Conservation (phyloP, 148 eudicot genomes). For the Nyssa sinensis region DNA sequence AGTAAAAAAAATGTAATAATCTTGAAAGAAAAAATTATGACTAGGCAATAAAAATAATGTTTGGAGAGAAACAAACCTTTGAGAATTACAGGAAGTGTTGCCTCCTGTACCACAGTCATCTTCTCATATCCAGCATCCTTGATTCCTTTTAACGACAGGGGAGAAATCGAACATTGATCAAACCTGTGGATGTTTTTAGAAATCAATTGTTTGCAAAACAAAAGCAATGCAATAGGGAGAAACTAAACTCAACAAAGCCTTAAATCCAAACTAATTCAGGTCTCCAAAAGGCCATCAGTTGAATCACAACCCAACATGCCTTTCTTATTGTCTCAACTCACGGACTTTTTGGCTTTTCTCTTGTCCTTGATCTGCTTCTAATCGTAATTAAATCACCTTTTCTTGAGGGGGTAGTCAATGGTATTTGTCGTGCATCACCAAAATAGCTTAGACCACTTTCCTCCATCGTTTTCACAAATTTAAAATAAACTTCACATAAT, state of each 20-base stretch:
- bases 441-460: not conserved
- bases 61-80: slow-evolving; percentile 47
- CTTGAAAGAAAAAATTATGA: no score
- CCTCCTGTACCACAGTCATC: slow-evolving; percentile 96
- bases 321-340: not conserved
- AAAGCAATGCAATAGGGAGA: not conserved
- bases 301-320: not conserved
- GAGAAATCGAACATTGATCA: slow-evolving; percentile 84
- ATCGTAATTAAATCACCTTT: not conserved
- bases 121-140: slow-evolving; percentile 91
- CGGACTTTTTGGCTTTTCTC: not conserved
- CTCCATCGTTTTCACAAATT: not conserved
- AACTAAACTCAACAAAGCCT: not conserved
- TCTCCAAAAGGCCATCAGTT: not conserved
- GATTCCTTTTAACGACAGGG: slow-evolving; percentile 70
- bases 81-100: slow-evolving; percentile 89
- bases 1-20: no score
- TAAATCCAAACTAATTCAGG: not conserved
- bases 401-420: not conserved
- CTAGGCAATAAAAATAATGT: not conserved
- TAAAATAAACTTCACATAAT: no score
- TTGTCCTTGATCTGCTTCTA: not conserved
- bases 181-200: slow-evolving; percentile 50
- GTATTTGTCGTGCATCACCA: not conserved
- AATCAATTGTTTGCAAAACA: not conserved